These are phyloP conservation scores for Aechmea fasciata DNA, from an alignment of 176 grass and related monocot species.

Conservation along the genomic window DNA sequence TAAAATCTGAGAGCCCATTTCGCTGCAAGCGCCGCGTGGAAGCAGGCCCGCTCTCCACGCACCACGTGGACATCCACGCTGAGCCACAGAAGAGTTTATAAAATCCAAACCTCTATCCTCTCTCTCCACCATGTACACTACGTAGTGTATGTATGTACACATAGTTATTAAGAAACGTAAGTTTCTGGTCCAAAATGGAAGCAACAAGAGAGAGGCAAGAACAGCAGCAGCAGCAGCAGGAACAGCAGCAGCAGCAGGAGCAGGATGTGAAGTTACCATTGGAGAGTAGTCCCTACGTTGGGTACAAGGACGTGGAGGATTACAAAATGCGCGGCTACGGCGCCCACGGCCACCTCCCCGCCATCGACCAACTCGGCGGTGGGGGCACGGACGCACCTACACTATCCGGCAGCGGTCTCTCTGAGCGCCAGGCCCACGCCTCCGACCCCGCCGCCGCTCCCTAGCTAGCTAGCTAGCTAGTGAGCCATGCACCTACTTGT, in stretches of 20 bases:
- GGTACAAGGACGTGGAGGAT: conserved; percentile 6
- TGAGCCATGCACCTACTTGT: too few species aligned
- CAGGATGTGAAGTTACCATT: not conserved
- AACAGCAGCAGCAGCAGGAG: not conserved
- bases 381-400: conserved; percentile 20
- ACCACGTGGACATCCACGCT: too few species aligned
- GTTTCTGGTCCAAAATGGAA: not conserved
- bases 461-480: too few species aligned
- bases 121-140: too few species aligned
- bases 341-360: conserved; percentile 1
- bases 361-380: conserved; percentile 7
- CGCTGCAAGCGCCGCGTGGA: too few species aligned
- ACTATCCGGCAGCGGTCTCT: conserved; percentile 6
- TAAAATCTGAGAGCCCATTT: too few species aligned
- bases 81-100: too few species aligned
- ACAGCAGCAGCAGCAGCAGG: not conserved
- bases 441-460: not conserved
- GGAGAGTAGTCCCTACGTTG: conserved; percentile 20
- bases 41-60: too few species aligned
- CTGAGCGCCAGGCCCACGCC: not conserved
- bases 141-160: too few species aligned
- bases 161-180: too few species aligned
- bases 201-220: not conserved
- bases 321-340: conserved; percentile 22
- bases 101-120: too few species aligned